Base-by-base conservation (phyloP, 495 filamentous ascomycete species). In the Massariosphaeria phaeospora region DNA sequence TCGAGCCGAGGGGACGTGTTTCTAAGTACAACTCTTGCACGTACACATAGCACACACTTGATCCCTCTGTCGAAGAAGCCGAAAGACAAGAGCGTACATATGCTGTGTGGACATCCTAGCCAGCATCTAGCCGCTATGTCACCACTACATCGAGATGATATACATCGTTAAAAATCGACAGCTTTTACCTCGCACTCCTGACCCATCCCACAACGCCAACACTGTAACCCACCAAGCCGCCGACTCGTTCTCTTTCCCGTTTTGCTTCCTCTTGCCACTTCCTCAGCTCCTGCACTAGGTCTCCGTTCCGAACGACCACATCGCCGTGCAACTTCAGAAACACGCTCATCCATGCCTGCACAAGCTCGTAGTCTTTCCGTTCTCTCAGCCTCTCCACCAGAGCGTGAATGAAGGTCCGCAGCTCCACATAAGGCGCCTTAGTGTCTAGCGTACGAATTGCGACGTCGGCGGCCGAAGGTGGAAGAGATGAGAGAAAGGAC, bases 321-420 rank as follows among this genome's bases (percentile, higher is more conserved):
- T 84, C 83, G 8, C 76, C 77, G 70, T 96, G 89, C 30, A 91
- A 67, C 43, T 83, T 79, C 48, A 98, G 62, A 61, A 96, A 93
- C 0, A 96, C 90, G 13, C 83, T 80, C 86, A 98, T 95, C 93
- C 94, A 98, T 9, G 88, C 88, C 70, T 96, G 89, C 34, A 88
- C 84, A 41, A 98, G 76, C 66, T 98, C 93, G 67, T 91, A 98
- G 72, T 98, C 93, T 36, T 76, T 77, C 50, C 79, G 79, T 34
- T 76, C 72, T 17, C 70, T 69, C 23, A 97, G 72, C 13, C 84
- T 76, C 51, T 69, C 72, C 0, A 86, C 91, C 39, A 98, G 71
- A 3, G 89, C 88, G 8, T 68, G 48, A 29, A 97, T 81, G 61
- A 98, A 96, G 41, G 77, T 74, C 1, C 72, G 67, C 24, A 88